These are phyloP conservation scores for Rhododendron kiyosumense DNA, from an alignment of 148 eudicot genomes.

Conservation along the genomic window DNA sequence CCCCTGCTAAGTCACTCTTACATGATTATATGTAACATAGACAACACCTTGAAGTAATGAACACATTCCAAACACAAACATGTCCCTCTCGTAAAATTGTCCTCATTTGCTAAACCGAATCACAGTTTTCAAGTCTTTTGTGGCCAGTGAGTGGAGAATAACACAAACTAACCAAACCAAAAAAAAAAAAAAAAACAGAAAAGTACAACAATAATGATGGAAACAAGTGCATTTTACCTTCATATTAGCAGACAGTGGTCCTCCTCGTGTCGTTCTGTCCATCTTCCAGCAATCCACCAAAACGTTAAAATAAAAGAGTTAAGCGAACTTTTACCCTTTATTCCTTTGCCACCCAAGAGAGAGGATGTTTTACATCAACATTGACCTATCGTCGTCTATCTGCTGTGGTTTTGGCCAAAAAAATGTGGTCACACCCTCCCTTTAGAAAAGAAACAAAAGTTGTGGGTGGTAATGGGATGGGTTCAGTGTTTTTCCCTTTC, in stretches of 20 bases:
- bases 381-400: not conserved
- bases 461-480: not conserved
- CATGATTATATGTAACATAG: not conserved
- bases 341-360: slow-evolving; percentile 15
- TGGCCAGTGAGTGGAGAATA: not conserved
- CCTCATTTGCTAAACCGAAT: not conserved
- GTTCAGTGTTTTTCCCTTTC: slow-evolving; percentile 1
- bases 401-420: slow-evolving; percentile 1
- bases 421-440: slow-evolving; percentile 11
- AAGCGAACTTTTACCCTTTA: slow-evolving; percentile 1
- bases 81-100: not conserved
- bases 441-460: not conserved
- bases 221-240: slow-evolving; percentile 10
- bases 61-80: not conserved
- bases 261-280: slow-evolving; percentile 8
- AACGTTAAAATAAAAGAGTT: not conserved
- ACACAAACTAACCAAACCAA: not conserved
- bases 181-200: not conserved
- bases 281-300: slow-evolving; percentile 4
- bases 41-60: not conserved
- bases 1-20: not conserved
- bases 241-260: slow-evolving; percentile 17
- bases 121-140: not conserved
- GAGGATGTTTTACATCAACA: not conserved
- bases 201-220: slow-evolving; percentile 1